phyloP scores from a whole-genome alignment of 164 flowering plant genomes.

The Litsea cubeba region DNA sequence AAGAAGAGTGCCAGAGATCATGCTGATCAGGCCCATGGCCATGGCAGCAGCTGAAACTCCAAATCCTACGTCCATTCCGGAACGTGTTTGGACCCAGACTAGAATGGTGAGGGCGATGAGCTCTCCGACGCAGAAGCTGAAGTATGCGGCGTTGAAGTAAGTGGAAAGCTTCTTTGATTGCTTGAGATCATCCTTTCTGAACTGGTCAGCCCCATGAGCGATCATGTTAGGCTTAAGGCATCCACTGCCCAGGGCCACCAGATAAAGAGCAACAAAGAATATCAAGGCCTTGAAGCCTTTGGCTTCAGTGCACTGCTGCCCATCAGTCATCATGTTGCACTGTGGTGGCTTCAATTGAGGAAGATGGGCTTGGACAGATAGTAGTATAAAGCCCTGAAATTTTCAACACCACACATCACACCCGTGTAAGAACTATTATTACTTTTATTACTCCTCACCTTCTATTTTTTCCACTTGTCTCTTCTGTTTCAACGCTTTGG shows the following conservation, averaged over 20 bases:
- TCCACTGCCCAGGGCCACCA: slow-evolving; percentile 91
- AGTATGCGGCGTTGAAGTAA: slow-evolving; percentile 86
- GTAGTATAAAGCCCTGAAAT: slow-evolving; percentile 36
- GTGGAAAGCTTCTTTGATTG: slow-evolving; percentile 67
- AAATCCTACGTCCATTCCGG: slow-evolving; percentile 92
- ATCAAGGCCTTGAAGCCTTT: slow-evolving; percentile 47
- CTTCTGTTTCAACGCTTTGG: neutral
- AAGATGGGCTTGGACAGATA: slow-evolving; percentile 89
- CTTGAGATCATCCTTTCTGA: slow-evolving; percentile 38
- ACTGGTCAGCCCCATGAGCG: slow-evolving; percentile 93
- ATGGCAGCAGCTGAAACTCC: slow-evolving; percentile 86
- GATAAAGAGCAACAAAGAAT: slow-evolving; percentile 52
- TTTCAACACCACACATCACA: neutral
- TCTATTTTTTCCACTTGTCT: neutral
- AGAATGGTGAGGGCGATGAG: slow-evolving; percentile 78
- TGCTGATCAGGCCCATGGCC: slow-evolving; percentile 66
- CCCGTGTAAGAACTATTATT: neutral
- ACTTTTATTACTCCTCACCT: neutral
- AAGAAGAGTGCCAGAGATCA: slow-evolving; percentile 60
- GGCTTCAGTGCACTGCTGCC: slow-evolving; percentile 34
- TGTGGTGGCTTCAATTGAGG: slow-evolving; percentile 74
- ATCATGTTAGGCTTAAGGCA: slow-evolving; percentile 91
- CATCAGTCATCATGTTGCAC: slow-evolving; percentile 47
- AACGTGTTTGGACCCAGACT: slow-evolving; percentile 86
- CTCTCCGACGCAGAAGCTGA: slow-evolving; percentile 85